Base-by-base conservation (phyloP, 345 rosid genomes). In the Punica granatum region DNA sequence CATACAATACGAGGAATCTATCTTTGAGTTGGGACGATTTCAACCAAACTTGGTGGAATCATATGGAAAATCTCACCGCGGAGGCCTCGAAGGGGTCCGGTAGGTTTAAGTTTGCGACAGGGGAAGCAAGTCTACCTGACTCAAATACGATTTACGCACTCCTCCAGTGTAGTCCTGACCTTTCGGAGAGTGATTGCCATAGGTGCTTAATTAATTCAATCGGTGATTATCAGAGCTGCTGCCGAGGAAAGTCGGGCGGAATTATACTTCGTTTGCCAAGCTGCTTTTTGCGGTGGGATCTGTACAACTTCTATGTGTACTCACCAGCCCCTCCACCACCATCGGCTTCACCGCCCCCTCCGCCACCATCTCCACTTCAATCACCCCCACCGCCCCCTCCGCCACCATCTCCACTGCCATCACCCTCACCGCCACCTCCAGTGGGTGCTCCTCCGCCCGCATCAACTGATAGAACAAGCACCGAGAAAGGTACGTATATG, bases 131-230 rank as follows among this genome's bases (percentile, higher is more conserved):
- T 19, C 9, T 74, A 30, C 58, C 70, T 7, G 23, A 49, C 21
- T 36, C 3, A 10, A 3, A 54, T 4, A 82, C 60, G 14, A 75
- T 82, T 12, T 81, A 79, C 54, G 74, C 79, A 16, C 6, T 86
- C 53, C 74, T 75, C 81, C 85, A 83, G 46, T 86, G 95, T 69
- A 77, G 81, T 21, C 84, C 92, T n/a, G 95, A 89, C 64, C 10
- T 86, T n/a, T 73, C 82, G 2, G 63, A 34, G n/a, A 35, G 30
- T 44, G 76, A 77, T 43, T 86, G 88, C 26, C 60, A n/a, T 1
- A 0, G 0, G 43, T 86, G 90, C 58, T 58, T 86, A 5, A 36
- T 41, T 26, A 43, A 64, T 53, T 65, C 28, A 37, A 72, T 70
- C 1, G 31, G 3, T 21, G n/a, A 34, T 5, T 76, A 61, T 60